A percentile compares a stretch with the other conserved stretches of the same genome.
phyloP scores from a whole-genome alignment of 2,329 filamentous ascomycete genomes.

The Alternaria brassicicola region DNA sequence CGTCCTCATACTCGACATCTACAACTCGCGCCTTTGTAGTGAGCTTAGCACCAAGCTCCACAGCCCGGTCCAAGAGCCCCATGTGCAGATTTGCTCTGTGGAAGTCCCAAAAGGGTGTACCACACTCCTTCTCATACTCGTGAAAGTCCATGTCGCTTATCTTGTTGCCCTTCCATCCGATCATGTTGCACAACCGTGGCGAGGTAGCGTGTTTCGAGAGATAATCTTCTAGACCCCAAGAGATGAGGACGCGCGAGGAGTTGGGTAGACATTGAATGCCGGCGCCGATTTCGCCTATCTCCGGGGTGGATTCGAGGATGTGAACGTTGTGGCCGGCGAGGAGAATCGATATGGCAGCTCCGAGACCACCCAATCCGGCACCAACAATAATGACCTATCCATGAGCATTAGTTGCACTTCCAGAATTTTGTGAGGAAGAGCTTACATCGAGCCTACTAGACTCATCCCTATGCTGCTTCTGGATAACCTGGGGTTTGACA shows the following conservation, averaged over 20 bases:
- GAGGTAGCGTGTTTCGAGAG: constrained; percentile 53
- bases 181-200: constrained; percentile 55
- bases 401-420: neutral
- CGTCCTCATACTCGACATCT: constrained; percentile 46
- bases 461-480: constrained; percentile 34
- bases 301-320: constrained; percentile 56
- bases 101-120: constrained; percentile 61
- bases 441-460: constrained; percentile 37
- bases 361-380: constrained; percentile 63
- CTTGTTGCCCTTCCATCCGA: constrained; percentile 60
- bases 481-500: constrained; percentile 33
- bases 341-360: constrained; percentile 55
- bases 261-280: constrained; percentile 61
- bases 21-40: constrained; percentile 54
- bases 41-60: constrained; percentile 57
- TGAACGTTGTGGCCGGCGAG: constrained; percentile 56
- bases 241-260: constrained; percentile 54
- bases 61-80: constrained; percentile 55
- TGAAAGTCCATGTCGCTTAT: constrained; percentile 58
- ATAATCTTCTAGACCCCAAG: constrained; percentile 56
- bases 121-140: constrained; percentile 44
- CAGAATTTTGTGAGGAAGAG: neutral
- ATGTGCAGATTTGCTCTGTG: constrained; percentile 61
- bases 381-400: constrained; percentile 57
- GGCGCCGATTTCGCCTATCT: constrained; percentile 58